These are phyloP conservation scores for Chaetomium tenue DNA, from an alignment of 495 filamentous ascomycete species.

Conservation along the genomic window DNA sequence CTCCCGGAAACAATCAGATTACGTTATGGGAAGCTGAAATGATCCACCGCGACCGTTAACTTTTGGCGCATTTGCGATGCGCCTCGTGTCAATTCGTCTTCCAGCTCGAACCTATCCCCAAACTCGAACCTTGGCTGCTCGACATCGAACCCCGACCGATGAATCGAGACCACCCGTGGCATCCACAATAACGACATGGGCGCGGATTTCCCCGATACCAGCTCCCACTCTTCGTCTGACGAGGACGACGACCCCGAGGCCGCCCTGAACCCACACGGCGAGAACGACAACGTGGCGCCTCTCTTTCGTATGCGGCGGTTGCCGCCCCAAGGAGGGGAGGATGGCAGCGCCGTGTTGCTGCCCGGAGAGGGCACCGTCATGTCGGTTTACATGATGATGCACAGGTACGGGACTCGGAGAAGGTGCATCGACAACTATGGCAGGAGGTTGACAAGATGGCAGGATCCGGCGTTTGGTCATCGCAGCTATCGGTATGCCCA, in stretches of 20 bases:
- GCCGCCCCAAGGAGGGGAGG: constrained; percentile 14
- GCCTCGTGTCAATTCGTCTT: neutral
- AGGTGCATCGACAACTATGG: constrained; percentile 22
- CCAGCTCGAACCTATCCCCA: neutral
- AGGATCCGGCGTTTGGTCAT: constrained; percentile 35
- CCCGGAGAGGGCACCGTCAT: constrained; percentile 23
- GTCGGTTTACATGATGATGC: constrained; percentile 50
- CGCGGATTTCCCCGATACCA: constrained; percentile 9
- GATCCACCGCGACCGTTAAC: constrained; percentile 9
- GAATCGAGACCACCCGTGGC: constrained; percentile 6
- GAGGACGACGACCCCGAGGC: constrained; percentile 31
- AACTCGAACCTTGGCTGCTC: neutral
- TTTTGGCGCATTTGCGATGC: neutral
- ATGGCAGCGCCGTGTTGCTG: constrained; percentile 16
- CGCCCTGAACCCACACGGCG: constrained; percentile 20
- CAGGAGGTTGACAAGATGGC: constrained; percentile 34
- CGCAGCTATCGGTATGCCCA: constrained; percentile 31
- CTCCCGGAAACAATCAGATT: constrained; percentile 13
- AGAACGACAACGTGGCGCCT: constrained; percentile 26
- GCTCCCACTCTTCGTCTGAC: constrained; percentile 21
- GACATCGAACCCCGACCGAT: neutral
- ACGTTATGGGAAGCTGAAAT: constrained; percentile 23
- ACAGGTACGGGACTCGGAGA: constrained; percentile 38
- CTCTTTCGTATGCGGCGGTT: constrained; percentile 24
- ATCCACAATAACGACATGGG: constrained; percentile 20